Base-by-base conservation (phyloP, 2,329 filamentous ascomycete genomes). In the Penicillium brevicompactum region DNA sequence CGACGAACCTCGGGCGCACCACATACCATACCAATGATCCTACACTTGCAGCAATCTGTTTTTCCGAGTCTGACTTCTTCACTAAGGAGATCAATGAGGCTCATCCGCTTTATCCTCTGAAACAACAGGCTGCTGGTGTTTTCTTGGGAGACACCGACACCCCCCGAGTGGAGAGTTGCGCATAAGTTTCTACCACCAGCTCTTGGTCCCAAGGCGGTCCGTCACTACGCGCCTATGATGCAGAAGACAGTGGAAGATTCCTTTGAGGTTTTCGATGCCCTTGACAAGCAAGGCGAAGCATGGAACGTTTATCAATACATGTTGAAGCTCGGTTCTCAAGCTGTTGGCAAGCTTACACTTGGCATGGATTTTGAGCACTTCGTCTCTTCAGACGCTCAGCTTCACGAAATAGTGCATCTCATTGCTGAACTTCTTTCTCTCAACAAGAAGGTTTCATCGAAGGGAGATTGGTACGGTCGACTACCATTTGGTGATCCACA, bases 401-500 rank as follows among this genome's bases (percentile, higher is more conserved):
- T 80, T 1, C 79, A 84, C 62, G 74, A 79, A 46, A 80, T 86
- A 69, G 79, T 85, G 0, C 63, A 72, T 40, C 58, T 70, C 9
- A 82, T 87, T 42, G 83, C 79, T 0, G 74, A 82, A 42, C 60
- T 75, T 0, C 73, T 87, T 2, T 73, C 76, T 27, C 69, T 87
- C 11, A 87, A 85, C 69, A 87, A 87, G 72, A 83, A 83, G 64
- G 73, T 86, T 7, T 77, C 82, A 0, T 76, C 80, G 0, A 76
- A 78, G 64, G 82, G 82, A 1, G 72, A 75, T 46, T 87, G 84
- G 84, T 87, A 86, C 55, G 71, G 71, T 2, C 68, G 72, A 7
- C 61, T 87, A 27, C 85, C 85, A 0, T 87, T 86, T 51, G 84
- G 84, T 5, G 82, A 84, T 42, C 79, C 82, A 0, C 72, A 77